A percentile compares a stretch with the other conserved stretches of the same genome.
phyloP scores from a whole-genome alignment of 495 filamentous ascomycete genomes.

The Neurospora sp. region DNA sequence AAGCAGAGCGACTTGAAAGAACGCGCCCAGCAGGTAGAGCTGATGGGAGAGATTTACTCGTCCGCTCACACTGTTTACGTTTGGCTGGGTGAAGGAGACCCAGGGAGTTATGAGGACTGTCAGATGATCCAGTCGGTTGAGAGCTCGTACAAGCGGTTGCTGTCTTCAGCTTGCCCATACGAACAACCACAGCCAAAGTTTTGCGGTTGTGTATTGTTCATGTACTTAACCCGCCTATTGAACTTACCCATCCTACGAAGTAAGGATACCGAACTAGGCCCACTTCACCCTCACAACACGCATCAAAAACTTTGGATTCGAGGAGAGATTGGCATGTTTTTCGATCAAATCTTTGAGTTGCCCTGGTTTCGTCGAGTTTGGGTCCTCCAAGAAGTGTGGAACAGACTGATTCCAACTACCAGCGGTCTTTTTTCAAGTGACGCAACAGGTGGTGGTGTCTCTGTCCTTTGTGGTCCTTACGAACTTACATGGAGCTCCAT shows the following conservation, averaged over 20 bases:
- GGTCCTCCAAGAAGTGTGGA: slow-evolving; percentile 4
- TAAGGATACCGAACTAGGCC: not conserved
- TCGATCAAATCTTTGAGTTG: not conserved
- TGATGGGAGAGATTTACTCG: slow-evolving; percentile 18
- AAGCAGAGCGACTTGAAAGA: slow-evolving; percentile 18
- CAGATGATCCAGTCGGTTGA: not conserved
- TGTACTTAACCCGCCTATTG: too few relatives aligned
- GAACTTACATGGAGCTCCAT: not conserved
- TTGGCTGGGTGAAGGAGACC: slow-evolving; percentile 19
- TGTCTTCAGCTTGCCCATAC: not conserved
- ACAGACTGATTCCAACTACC: not conserved
- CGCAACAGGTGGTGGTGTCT: not conserved
- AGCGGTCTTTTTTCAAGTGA: not conserved
- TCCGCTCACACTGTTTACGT: slow-evolving; percentile 9
- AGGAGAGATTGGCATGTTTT: not conserved
- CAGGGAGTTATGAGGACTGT: not conserved
- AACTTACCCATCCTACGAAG: too few relatives aligned
- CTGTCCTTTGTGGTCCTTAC: not conserved
- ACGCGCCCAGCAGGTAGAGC: slow-evolving; percentile 11
- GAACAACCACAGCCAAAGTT: too few relatives aligned
- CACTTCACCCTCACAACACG: not conserved
- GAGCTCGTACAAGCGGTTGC: not conserved
- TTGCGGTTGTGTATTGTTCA: too few relatives aligned
- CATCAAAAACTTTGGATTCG: not conserved
- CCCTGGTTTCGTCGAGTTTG: slow-evolving; percentile 7